phyloP scores from a whole-genome alignment of 441 rosid species.

The Arabidopsis hybrid region DNA sequence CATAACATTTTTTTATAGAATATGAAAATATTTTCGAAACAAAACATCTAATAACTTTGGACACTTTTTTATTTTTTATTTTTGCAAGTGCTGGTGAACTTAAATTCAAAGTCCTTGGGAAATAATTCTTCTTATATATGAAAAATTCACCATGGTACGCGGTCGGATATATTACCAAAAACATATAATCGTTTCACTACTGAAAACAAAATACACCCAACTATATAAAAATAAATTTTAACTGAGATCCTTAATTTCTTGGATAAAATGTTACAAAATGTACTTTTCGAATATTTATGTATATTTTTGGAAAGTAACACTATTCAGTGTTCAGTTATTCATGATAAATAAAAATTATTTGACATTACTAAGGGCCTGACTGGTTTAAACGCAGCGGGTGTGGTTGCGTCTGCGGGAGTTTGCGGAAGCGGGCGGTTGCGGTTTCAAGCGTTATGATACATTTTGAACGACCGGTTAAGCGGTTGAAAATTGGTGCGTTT shows the following conservation, averaged over 20 bases:
- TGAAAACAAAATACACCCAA: not conserved
- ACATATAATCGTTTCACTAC: not conserved
- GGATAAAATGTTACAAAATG: not conserved
- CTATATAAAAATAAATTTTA: not conserved
- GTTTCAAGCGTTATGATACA: too few relatives aligned
- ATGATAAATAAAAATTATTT: conserved; percentile 24
- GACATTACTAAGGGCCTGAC: conserved; percentile 31
- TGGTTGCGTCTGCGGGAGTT: too few relatives aligned
- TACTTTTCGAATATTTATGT: not conserved
- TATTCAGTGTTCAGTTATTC: conserved; percentile 4
- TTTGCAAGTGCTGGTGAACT: not conserved
- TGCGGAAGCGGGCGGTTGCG: too few relatives aligned
- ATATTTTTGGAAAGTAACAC: conserved; percentile 23
- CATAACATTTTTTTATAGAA: too few relatives aligned
- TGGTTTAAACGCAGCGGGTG: too few relatives aligned
- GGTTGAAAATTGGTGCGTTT: too few relatives aligned
- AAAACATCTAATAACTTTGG: too few relatives aligned
- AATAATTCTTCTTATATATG: not conserved
- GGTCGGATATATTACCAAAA: not conserved
- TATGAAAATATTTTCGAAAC: too few relatives aligned
- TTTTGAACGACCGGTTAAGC: too few relatives aligned
- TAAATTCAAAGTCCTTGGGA: not conserved
- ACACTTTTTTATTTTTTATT: too few relatives aligned
- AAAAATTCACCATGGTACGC: not conserved
- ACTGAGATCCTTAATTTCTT: not conserved